Percentiles rank a stretch among this genome's conserved stretches.
These are phyloP conservation scores for Metschnikowia arizonensis DNA, from an alignment of 805 yeast species.

Conservation along the genomic window DNA sequence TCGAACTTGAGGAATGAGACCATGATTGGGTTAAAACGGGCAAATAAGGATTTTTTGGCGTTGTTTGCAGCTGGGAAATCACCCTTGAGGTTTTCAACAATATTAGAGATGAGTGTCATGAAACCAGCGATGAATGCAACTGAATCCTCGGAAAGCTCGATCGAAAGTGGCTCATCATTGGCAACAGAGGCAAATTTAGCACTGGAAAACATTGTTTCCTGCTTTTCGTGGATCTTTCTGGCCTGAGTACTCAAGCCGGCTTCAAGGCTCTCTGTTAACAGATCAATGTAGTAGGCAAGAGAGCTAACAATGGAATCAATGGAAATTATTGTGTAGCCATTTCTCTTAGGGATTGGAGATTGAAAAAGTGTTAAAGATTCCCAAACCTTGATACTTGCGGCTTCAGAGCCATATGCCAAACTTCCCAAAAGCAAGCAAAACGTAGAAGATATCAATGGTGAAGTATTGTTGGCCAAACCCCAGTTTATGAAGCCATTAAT, in stretches of 20 bases:
- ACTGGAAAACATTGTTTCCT: slow-evolving; percentile 24
- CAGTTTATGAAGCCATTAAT: slow-evolving; percentile 80
- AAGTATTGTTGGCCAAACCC: slow-evolving; percentile 76
- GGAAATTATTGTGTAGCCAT: slow-evolving; percentile 45
- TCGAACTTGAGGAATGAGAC: slow-evolving; percentile 37
- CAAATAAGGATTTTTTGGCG: slow-evolving; percentile 23
- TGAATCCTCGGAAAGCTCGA: slow-evolving; percentile 76
- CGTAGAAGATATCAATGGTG: slow-evolving; percentile 76
- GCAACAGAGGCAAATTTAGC: slow-evolving; percentile 6
- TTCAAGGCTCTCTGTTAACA: slow-evolving; percentile 39
- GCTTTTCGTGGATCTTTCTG: slow-evolving; percentile 31
- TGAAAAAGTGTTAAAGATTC: slow-evolving; percentile 31
- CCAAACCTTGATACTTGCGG: slow-evolving; percentile 43
- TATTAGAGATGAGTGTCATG: slow-evolving; percentile 52
- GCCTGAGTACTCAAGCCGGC: slow-evolving; percentile 29
- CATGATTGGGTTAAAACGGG: slow-evolving; percentile 33
- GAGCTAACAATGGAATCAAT: slow-evolving; percentile 54
- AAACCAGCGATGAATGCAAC: slow-evolving; percentile 70
- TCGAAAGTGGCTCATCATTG: slow-evolving; percentile 25
- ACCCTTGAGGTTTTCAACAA: slow-evolving; percentile 27
- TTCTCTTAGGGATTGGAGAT: slow-evolving; percentile 27
- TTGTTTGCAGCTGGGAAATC: slow-evolving; percentile 24
- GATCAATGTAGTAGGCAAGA: slow-evolving; percentile 49
- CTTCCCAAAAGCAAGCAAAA: slow-evolving; percentile 77
- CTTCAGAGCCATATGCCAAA: slow-evolving; percentile 56